Percentiles rank a stretch among this genome's conserved stretches.
Evolutionary conservation across 352 stramenopile genomes (phyloP).

Genomic region (Globisporangium heterothallicum): DNA sequence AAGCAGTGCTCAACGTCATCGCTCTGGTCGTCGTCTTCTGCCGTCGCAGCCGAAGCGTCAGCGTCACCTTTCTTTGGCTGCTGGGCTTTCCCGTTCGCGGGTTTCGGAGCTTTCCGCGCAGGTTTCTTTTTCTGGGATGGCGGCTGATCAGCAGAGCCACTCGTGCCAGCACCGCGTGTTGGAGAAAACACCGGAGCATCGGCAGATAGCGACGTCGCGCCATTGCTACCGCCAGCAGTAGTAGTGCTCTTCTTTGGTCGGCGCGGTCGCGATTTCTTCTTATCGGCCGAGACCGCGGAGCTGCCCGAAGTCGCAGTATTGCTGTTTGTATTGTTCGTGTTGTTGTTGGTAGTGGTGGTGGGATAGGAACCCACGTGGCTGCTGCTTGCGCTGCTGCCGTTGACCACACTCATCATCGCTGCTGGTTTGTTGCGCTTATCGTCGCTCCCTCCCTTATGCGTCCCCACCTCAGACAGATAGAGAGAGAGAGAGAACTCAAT

Average conservation of each 20-base stretch:
- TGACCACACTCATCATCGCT: conserved; percentile 21
- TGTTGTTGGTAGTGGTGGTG: conserved; percentile 23
- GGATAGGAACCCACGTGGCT: conserved; percentile 19
- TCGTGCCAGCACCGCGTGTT: neutral
- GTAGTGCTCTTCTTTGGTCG: conserved; percentile 8
- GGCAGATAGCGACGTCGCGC: conserved; percentile 5
- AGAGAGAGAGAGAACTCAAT: neutral
- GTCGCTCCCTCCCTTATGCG: neutral
- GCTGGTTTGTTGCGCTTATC: neutral
- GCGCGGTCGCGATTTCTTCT: conserved; percentile 1
- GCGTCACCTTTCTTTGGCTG: neutral
- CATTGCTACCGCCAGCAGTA: neutral
- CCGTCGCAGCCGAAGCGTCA: neutral
- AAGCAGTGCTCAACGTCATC: conserved; percentile 45
- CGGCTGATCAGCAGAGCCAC: neutral
- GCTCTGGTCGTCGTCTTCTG: conserved; percentile 14
- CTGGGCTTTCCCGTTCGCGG: neutral
- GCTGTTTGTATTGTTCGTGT: conserved; percentile 9
- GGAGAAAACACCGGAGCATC: conserved; percentile 11
- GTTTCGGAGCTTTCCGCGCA: neutral
- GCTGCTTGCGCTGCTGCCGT: conserved; percentile 21
- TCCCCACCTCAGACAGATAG: neutral
- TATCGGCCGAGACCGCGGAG: conserved; percentile 1
- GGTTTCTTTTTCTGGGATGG: conserved; percentile 21
- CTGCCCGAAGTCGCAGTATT: conserved; percentile 6